Evolutionary conservation across 2,329 filamentous ascomycete species (phyloP).

Genomic region (Aspergillus ibericus): DNA sequence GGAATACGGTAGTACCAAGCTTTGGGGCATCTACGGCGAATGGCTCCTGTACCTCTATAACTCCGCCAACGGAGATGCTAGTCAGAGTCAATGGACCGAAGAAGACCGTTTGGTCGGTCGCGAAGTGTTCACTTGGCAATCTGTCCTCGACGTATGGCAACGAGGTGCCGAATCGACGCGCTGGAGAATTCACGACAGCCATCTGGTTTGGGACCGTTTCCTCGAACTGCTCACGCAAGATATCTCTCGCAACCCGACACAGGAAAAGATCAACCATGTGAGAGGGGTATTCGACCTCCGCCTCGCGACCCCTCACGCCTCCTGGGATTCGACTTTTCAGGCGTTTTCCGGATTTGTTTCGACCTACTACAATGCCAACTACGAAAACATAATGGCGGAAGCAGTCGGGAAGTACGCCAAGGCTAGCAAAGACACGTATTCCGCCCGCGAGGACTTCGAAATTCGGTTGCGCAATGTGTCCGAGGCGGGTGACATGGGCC

Average conservation of each 20-base stretch:
- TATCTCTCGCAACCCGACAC: constrained; percentile 48
- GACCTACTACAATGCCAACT: constrained; percentile 53
- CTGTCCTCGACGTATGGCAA: constrained; percentile 57
- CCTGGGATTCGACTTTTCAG: constrained; percentile 61
- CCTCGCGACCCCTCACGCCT: constrained; percentile 58
- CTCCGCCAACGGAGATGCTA: constrained; percentile 47
- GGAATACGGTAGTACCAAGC: constrained; percentile 60
- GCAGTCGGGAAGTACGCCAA: constrained; percentile 46
- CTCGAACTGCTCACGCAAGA: constrained; percentile 57
- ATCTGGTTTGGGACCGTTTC: constrained; percentile 62
- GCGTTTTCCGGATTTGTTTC: constrained; percentile 62
- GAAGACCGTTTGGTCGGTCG: constrained; percentile 59
- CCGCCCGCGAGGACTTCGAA: constrained; percentile 56
- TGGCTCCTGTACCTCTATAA: constrained; percentile 60
- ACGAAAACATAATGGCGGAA: constrained; percentile 60
- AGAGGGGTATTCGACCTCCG: constrained; percentile 55
- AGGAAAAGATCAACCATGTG: constrained; percentile 51
- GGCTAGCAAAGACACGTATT: constrained; percentile 52
- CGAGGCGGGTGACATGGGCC: constrained; percentile 52
- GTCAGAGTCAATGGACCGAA: constrained; percentile 48
- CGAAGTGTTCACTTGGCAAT: constrained; percentile 60
- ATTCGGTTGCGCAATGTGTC: constrained; percentile 53
- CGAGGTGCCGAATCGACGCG: constrained; percentile 58
- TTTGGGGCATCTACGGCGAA: constrained; percentile 64
- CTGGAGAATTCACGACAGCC: constrained; percentile 62